phyloP scores from a whole-genome alignment of 2,329 filamentous ascomycete genomes.

The Basipetospora chlamydospora region DNA sequence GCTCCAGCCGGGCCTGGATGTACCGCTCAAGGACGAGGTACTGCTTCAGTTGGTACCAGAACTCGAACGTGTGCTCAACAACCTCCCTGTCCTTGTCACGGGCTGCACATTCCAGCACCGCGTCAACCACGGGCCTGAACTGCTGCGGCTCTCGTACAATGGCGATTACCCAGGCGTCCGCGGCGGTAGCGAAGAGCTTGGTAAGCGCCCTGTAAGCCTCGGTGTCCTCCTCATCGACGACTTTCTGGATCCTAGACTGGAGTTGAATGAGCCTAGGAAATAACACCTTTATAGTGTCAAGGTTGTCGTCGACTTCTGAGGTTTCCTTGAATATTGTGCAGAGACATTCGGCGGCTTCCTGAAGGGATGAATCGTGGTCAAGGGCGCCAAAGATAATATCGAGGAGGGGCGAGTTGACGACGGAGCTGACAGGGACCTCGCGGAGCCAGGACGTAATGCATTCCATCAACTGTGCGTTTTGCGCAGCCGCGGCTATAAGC shows the following conservation, averaged over 20 bases:
- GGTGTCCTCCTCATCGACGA: conserved; percentile 65
- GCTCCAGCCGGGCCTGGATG: conserved; percentile 61
- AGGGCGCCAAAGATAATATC: conserved; percentile 68
- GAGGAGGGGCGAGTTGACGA: conserved; percentile 76
- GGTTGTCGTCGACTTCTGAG: conserved; percentile 79
- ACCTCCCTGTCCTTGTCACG: conserved; percentile 81
- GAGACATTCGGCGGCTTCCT: conserved; percentile 81
- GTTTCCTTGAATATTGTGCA: conserved; percentile 89
- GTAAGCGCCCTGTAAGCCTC: conserved; percentile 83
- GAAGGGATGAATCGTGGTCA: conserved; percentile 61
- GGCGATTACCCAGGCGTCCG: conserved; percentile 84
- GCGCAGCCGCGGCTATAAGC: conserved; percentile 52
- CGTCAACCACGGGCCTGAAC: conserved; percentile 76
- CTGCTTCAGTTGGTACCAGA: conserved; percentile 98
- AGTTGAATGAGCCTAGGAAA: conserved; percentile 70
- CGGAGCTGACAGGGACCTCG: conserved; percentile 71
- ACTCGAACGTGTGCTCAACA: conserved; percentile 84
- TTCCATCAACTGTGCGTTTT: conserved; percentile 81
- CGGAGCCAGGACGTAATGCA: conserved; percentile 95
- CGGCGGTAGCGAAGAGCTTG: conserved; percentile 81
- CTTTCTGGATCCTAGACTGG: conserved; percentile 58
- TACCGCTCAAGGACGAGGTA: conserved; percentile 87
- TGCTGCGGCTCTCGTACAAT: conserved; percentile 71
- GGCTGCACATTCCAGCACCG: conserved; percentile 80
- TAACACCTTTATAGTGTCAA: conserved; percentile 66